Evolutionary conservation across 768 basidiomycete genomes (phyloP), one percentile per base, ranked within the genome.

Genomic region (Paxillus ammoniavirescens): DNA sequence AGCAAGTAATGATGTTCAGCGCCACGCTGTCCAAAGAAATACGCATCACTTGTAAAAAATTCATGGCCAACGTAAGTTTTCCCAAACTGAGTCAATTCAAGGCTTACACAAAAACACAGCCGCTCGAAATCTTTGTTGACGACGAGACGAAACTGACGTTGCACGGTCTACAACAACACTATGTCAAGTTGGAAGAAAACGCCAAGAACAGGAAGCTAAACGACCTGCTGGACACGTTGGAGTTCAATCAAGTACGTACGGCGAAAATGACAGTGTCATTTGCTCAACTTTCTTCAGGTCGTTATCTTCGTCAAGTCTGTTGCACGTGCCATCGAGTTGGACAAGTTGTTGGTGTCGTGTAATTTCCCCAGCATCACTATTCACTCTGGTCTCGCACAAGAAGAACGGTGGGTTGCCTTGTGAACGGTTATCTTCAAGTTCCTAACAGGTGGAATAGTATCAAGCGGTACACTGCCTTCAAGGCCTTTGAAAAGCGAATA

Each of bases 1-100:
- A 99, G 79, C 96, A 99, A 81, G 97, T 99, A 62, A 99, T 99
- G 97, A 99, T 99, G 97, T 99, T 99, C 81, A 96, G 93, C 64
- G 97, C 97, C 38, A 99, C 97, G 1, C 76, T 99, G 56, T 86
- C 93, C 53, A 98, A 99, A 79, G 97, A 98, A 60, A 96, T 99
- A 54, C 82, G 97, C 53, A 81, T 87, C 7, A 98, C 97, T 0
- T 99, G 97, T 84, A 98, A 98, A 77, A 98, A 99, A 71, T 99
- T 99, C 73, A 99, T 99, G 97, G 91, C 91, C 31, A 96, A 92
- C 68, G 97, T 98, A 64, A 59, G 94, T 81, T 0, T 17, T 9
- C 40, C 35, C 49, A 46, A 3, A 4, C 2, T 8, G 1, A 7
- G 18, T 1, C 26, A 15, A 4, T 38, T 36, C 0, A 31, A 15